Base-by-base conservation (phyloP, 2,329 filamentous ascomycete species). In the Aspergillus costaricaensis region DNA sequence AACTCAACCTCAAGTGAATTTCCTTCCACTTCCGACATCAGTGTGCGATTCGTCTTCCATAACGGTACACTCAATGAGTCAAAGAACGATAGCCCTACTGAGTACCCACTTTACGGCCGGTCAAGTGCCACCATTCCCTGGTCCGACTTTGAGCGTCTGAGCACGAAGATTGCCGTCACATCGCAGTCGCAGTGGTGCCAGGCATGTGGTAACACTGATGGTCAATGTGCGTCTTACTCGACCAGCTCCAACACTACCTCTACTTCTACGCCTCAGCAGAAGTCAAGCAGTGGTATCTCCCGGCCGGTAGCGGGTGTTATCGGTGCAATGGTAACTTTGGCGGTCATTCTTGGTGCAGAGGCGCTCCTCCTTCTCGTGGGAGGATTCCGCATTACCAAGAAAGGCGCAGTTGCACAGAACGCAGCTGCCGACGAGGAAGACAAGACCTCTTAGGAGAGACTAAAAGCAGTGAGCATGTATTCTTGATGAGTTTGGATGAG, bases 261-360 rank as follows among this genome's bases (percentile, higher is more conserved):
- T 5, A 55, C 61, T 8, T 55, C 57, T 8, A 53, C 57, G 12
- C 63, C 68, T 25, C 60, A 60, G 23, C 54, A 61, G 7, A 54
- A 56, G 43, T 68, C 65, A 17, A 72, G 69, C 19, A 73, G 77
- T 55, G 83, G 84, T 8, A 81, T 96, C 27, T 89, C 88, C 54
- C 85, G 82, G 39, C 83, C 86, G 5, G 86, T 93, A n/a, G 91
- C 91, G 0, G 91, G 92, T 55, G 91, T 94, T 5, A 92, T 96
- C 70, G 88, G 88, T 38, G 88, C 88, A 0, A 84, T 89, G 81
- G 86, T 90, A 17, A 89, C 87, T 1, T 72, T 90, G 41, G 87
- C 81, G 23, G 85, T 89, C 10, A 78, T 89, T n/a, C 67, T 89
- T 47, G 85, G 83, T 0, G 57, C 86, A 10, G 83, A 85, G 65